Base-by-base conservation (phyloP, 1,284 basidiomycete species). In the Sanghuangporus sanghuang region DNA sequence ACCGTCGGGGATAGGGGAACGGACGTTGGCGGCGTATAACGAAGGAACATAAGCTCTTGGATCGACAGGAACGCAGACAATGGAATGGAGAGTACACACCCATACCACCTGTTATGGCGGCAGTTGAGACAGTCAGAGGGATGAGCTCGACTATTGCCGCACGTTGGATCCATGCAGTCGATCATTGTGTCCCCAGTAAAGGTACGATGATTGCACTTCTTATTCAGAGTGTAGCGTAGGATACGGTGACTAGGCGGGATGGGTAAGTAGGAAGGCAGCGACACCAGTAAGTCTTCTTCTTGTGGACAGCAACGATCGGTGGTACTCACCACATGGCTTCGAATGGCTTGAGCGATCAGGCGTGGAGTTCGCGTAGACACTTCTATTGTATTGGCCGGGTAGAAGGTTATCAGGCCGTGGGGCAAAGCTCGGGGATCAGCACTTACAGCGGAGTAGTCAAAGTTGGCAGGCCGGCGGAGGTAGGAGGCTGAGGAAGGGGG, bases 401-500 rank as follows among this genome's bases (percentile, higher is more conserved):
- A 27, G 16, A 57, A 42, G 56, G 56, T 38, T 57, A 57, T 57
- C 56, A 48, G 35, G 21, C 52, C 56, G 57, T 40, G 36, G 61
- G 42, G 35, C 57, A 48, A 46, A 23, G 52, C 61, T 46, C 54
- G 52, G 55, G 21, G 54, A 57, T 57, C 61, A 55, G 58, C 42
- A 62, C 27, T 14, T 35, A 54, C 32, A 50, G 44, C 56, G 52
- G 53, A 56, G 18, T n/a, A 60, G 66, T 62, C 64, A 67, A 52
- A 64, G 54, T 62, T 63, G 68, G 68, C 66, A 69, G 68, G 79
- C 85, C 85, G 85, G 85, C 85, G 85, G 85, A 86, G 82, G 83
- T 86, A 87, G 79, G 83, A 71, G 72, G 68, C 68, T 64, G 65
- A 64, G 65, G 64, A 55, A 62, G 66, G 61, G 62, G 53, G 53